These are phyloP conservation scores for Volvariella surrecta DNA, from an alignment of 1,284 basidiomycete species.

Conservation along the genomic window DNA sequence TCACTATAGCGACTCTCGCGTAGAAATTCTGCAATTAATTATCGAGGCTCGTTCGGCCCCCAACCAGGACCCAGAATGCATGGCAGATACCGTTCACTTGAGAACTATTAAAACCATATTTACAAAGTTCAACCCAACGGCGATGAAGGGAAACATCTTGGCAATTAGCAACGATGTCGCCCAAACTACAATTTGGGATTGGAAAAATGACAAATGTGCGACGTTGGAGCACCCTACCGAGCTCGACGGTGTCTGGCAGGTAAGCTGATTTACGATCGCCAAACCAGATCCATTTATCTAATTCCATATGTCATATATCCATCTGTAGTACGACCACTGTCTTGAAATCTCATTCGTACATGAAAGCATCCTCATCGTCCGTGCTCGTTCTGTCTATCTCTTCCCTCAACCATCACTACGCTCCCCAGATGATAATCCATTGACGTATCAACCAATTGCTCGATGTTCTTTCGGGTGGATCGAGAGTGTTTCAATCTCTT, in stretches of 20 bases:
- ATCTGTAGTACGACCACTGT: slow-evolving; percentile 34
- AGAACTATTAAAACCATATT: slow-evolving; percentile 19
- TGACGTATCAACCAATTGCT: slow-evolving; percentile 27
- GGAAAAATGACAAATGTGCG: slow-evolving; percentile 36
- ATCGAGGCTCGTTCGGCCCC: slow-evolving; percentile 7
- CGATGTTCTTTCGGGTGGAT: slow-evolving; percentile 55
- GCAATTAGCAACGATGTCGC: slow-evolving; percentile 42
- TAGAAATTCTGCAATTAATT: slow-evolving; percentile 22
- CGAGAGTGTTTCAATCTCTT: slow-evolving; percentile 40
- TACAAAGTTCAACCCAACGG: slow-evolving; percentile 34
- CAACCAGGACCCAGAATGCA: background rate
- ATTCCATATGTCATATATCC: too few species aligned
- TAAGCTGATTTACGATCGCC: slow-evolving; percentile 12
- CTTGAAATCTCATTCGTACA: slow-evolving; percentile 41
- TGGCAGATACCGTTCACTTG: slow-evolving; percentile 8
- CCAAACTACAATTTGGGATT: slow-evolving; percentile 44
- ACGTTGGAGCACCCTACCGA: slow-evolving; percentile 30
- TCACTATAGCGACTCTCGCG: slow-evolving; percentile 12
- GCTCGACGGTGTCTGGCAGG: slow-evolving; percentile 27
- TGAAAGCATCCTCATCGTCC: slow-evolving; percentile 42
- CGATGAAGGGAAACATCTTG: slow-evolving; percentile 39
- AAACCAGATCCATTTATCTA: slow-evolving; percentile 7
- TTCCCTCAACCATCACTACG: slow-evolving; percentile 36
- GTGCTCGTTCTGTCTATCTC: slow-evolving; percentile 47
- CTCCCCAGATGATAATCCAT: slow-evolving; percentile 9